Evolutionary conservation across 2,329 filamentous ascomycete species (phyloP), one percentile per base, ranked within the genome.

Genomic region (Penicillium aurantiogriseum): DNA sequence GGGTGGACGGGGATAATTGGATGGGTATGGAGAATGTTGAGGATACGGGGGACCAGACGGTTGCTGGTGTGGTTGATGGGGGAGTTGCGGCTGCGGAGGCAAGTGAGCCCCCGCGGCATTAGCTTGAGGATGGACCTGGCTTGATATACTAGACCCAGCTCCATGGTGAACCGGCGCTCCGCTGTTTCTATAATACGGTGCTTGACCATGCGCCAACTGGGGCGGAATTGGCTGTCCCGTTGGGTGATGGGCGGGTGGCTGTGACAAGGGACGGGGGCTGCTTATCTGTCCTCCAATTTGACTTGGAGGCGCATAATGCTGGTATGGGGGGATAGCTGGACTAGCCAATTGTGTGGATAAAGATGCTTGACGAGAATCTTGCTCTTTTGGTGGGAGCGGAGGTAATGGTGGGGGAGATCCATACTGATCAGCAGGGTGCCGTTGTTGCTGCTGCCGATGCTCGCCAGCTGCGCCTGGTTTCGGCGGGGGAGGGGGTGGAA

Each of bases 351-450:
- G 62, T 40, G 57, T 61, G 59, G 51, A 53, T 19, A 25, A 21
- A 3, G 61, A 60, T 17, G 53, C 42, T 42, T 57, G 62, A 56
- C 63, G 64, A 38, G 54, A 42, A 19, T 58, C 63, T 57, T 69
- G 59, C 27, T 69, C 67, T 54, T 72, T 69, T 21, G 71, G 69
- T 39, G 76, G 77, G 8, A 79, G 62, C 17, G 76, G 76, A 63
- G 76, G 62, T 67, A 77, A 52, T 19, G 71, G 67, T 10, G 74
- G 68, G 5, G 72, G 68, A 27, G 72, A 63, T 47, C 58, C 60
- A 60, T 70, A 69, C 59, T 68, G 66, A 21, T 67, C 69, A 60
- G 63, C 59, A 21, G 59, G 63, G 52, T 57, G 56, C 25, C 44
- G 54, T 52, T 44, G 50, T 27, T 23, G 36, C 19, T 44, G 49